Base-by-base conservation (phyloP, 2,329 filamentous ascomycete genomes). In the Cryoendolithus antarcticus region DNA sequence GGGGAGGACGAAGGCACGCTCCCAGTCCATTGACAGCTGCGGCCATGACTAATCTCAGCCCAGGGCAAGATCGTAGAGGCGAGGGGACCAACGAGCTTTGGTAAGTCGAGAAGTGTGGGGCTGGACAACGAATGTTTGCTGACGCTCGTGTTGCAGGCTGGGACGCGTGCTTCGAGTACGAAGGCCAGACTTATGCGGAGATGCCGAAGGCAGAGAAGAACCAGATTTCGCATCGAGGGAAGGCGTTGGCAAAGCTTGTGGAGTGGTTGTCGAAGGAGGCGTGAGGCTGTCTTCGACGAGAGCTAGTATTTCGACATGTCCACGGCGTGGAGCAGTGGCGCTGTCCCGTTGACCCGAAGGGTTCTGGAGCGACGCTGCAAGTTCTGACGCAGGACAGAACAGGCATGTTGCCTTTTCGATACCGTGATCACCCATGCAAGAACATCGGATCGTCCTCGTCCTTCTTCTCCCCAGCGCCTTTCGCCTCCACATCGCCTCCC, bases 121-220 rank as follows among this genome's bases (percentile, higher is more conserved):
- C 4, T 9, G 10, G n/a, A 9, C n/a, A 6, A 21, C 11, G 24
- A 9, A 30, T 34, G 41, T 19, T 38, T 37, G 50, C 48, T 48
- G 35, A 51, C 35, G 19, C 34, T 10, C 34, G 35, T 10, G 27
- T 35, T 19, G n/a, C 47, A 93, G 88, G 89, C 34, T 98, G 91
- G 91, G 91, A 98, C 61, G 77, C 91, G 2, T 81, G 93, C 48
- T 98, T 98, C 54, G 91, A 98, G 64, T 89, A 93, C 51, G 74
- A 93, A 48, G 88, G 88, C 32, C 69, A 85, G 63, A 98, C 91
- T 66, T 80, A 93, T 59, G 91, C 91, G 21, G 91, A 98, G 66
- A 98, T 98, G 91, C 82, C 86, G 37, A 88, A 82, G 62, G 64
- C 60, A 7, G 75, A 78, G 58, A 93, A 93, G 77, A 98, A 96